phyloP scores from a whole-genome alignment of 345 rosid genomes.

The Salix exigua region DNA sequence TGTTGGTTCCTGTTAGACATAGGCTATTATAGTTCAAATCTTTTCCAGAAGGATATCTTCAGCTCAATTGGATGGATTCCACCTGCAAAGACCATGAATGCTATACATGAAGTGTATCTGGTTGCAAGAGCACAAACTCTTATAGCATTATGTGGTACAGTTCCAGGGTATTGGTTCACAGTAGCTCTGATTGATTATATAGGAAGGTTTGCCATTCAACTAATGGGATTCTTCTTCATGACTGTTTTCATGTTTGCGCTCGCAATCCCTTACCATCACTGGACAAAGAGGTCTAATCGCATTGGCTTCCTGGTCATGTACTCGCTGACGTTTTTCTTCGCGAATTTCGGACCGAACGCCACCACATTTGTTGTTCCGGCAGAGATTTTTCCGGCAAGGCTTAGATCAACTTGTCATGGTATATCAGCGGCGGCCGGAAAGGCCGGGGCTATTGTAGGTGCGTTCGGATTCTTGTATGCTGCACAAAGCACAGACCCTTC shows the following conservation, averaged over 20 bases:
- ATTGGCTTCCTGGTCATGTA: slow-evolving; percentile 19
- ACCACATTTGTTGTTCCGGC: slow-evolving; percentile 20
- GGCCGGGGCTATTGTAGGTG: slow-evolving; percentile 17
- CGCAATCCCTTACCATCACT: slow-evolving; percentile 17
- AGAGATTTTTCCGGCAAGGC: slow-evolving; percentile 16
- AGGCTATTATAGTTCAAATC: slow-evolving; percentile 15
- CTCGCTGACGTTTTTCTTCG: slow-evolving; percentile 16
- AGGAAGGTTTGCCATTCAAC: slow-evolving; percentile 12
- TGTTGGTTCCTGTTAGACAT: slow-evolving; percentile 21
- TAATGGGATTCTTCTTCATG: slow-evolving; percentile 24
- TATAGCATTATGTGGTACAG: slow-evolving; percentile 16
- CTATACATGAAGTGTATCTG: slow-evolving; percentile 9
- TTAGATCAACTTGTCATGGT: slow-evolving; percentile 20
- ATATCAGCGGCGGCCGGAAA: slow-evolving; percentile 16
- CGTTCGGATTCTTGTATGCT: slow-evolving; percentile 21
- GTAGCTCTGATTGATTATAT: slow-evolving; percentile 12
- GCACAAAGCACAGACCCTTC: slow-evolving; percentile 12
- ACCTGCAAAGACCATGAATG: slow-evolving; percentile 12
- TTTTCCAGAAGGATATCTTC: slow-evolving; percentile 18
- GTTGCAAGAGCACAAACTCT: slow-evolving; percentile 20
- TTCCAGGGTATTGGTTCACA: slow-evolving; percentile 20
- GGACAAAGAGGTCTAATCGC: slow-evolving; percentile 6
- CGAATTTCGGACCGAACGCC: slow-evolving; percentile 20
- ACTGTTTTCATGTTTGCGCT: slow-evolving; percentile 15
- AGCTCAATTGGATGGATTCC: slow-evolving; percentile 22